phyloP scores from a whole-genome alignment of 1,139 yeast genomes.

The Insectozyma bohioensis region DNA sequence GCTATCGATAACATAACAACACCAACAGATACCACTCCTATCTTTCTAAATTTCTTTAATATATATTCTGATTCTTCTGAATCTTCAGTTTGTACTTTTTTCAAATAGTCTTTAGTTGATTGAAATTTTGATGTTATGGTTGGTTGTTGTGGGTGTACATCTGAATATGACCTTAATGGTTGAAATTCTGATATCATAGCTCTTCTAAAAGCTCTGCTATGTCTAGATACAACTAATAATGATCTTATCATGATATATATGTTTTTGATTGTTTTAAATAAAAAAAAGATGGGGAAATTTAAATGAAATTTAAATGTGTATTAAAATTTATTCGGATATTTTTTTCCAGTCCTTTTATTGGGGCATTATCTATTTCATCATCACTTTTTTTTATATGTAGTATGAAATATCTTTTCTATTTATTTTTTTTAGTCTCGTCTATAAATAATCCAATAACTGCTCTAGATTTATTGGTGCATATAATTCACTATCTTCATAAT shows the following conservation, averaged over 20 bases:
- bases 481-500: slow-evolving; percentile 14
- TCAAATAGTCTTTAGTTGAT: slow-evolving; percentile 11
- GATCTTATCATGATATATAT: slow-evolving; percentile 9
- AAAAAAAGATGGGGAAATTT: too few species aligned
- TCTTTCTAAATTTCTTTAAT: slow-evolving; percentile 28
- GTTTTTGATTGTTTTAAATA: not conserved
- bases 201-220: slow-evolving; percentile 12
- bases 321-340: too few species aligned
- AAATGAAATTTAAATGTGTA: too few species aligned
- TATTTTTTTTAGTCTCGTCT: too few species aligned
- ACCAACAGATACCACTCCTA: slow-evolving; percentile 35
- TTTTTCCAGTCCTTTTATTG: too few species aligned
- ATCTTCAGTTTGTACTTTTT: slow-evolving; percentile 35
- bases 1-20: slow-evolving; percentile 35
- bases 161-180: slow-evolving; percentile 13
- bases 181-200: slow-evolving; percentile 13
- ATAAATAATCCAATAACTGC: slow-evolving; percentile 12
- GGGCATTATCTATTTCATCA: too few species aligned
- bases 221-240: slow-evolving; percentile 10
- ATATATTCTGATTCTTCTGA: slow-evolving; percentile 32
- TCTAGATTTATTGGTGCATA: slow-evolving; percentile 27
- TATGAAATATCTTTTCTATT: too few species aligned
- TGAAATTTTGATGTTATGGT: slow-evolving; percentile 4
- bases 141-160: slow-evolving; percentile 3
- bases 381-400: too few species aligned